These are phyloP conservation scores for Xerocomellus intermedius DNA, from an alignment of 768 basidiomycete species.

Conservation along the genomic window DNA sequence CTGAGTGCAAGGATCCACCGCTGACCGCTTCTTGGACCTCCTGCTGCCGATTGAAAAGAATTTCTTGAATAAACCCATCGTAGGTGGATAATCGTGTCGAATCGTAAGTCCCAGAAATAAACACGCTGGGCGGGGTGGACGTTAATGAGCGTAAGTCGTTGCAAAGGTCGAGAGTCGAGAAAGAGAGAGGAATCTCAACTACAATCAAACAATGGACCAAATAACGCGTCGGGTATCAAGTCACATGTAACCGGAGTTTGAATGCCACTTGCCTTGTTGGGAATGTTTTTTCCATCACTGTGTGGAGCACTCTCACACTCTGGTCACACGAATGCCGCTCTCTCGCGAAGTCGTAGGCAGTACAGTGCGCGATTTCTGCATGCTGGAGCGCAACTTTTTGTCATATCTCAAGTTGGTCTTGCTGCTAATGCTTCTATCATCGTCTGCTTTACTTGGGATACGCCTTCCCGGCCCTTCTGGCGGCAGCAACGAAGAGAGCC, in stretches of 20 bases:
- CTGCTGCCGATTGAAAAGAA: conserved; percentile 68
- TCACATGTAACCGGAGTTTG: conserved; percentile 4
- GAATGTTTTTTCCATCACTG: too few species aligned
- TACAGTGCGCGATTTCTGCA: conserved; percentile 70
- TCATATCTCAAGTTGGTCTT: conserved; percentile 67
- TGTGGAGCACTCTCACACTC: too few species aligned
- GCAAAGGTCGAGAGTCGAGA: background rate
- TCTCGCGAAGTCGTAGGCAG: conserved; percentile 52
- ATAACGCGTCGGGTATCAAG: conserved; percentile 19
- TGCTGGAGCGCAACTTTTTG: conserved; percentile 76
- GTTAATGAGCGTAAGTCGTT: conserved; percentile 27
- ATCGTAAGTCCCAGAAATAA: conserved; percentile 25
- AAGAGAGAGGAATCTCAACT: conserved; percentile 30
- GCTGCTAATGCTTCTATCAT: conserved; percentile 59
- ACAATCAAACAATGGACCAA: conserved; percentile 43
- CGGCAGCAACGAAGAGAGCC: conserved; percentile 20
- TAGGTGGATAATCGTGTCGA: conserved; percentile 21
- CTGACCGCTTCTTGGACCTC: conserved; percentile 49
- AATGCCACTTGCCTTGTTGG: too few species aligned
- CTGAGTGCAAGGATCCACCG: conserved; percentile 26
- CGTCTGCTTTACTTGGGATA: conserved; percentile 59
- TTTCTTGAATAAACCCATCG: conserved; percentile 70
- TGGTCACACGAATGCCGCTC: background rate
- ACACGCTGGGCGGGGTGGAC: conserved; percentile 23
- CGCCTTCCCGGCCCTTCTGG: conserved; percentile 48